Percentiles rank a stretch among this genome's conserved stretches.
These are phyloP conservation scores for Cystobasidiaceae sp. DNA, from an alignment of 1,284 basidiomycete species.

Conservation along the genomic window DNA sequence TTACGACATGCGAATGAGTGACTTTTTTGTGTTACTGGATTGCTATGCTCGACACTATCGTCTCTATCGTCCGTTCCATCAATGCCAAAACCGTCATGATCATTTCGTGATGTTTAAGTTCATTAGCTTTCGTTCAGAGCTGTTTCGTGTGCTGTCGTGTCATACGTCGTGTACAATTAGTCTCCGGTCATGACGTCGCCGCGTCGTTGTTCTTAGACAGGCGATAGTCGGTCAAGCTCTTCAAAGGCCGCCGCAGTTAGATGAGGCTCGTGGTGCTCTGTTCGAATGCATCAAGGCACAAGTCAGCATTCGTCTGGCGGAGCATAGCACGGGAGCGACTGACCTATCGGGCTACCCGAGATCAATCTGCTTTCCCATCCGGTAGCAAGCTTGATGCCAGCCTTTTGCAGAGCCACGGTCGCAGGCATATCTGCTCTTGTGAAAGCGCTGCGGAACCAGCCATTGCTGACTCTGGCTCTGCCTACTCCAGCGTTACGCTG, in stretches of 20 bases:
- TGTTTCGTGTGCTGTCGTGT: no score
- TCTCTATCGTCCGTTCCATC: no score
- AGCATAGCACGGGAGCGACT: background rate
- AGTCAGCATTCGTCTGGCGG: no score
- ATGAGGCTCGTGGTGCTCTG: slow-evolving; percentile 11
- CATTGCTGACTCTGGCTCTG: slow-evolving; percentile 27
- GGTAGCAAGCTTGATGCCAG: slow-evolving; percentile 11
- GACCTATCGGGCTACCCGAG: slow-evolving; percentile 24
- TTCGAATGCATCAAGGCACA: background rate
- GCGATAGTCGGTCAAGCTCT: slow-evolving; percentile 23
- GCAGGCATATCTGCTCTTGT: slow-evolving; percentile 1
- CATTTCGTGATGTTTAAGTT: no score
- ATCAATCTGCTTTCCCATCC: slow-evolving; percentile 30
- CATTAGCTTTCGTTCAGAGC: no score
- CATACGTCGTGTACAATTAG: no score
- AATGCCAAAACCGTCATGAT: no score
- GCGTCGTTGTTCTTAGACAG: no score
- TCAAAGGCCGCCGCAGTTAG: slow-evolving; percentile 8
- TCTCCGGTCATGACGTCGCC: no score
- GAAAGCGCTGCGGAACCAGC: slow-evolving; percentile 19
- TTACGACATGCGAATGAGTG: no score
- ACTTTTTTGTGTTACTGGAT: no score
- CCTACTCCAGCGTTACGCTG: slow-evolving; percentile 26
- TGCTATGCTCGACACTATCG: no score
- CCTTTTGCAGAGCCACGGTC: slow-evolving; percentile 1